Percentiles rank a stretch among this genome's conserved stretches.
These are phyloP conservation scores for Tylopilus sp. DNA, from an alignment of 768 basidiomycete species.

Conservation along the genomic window DNA sequence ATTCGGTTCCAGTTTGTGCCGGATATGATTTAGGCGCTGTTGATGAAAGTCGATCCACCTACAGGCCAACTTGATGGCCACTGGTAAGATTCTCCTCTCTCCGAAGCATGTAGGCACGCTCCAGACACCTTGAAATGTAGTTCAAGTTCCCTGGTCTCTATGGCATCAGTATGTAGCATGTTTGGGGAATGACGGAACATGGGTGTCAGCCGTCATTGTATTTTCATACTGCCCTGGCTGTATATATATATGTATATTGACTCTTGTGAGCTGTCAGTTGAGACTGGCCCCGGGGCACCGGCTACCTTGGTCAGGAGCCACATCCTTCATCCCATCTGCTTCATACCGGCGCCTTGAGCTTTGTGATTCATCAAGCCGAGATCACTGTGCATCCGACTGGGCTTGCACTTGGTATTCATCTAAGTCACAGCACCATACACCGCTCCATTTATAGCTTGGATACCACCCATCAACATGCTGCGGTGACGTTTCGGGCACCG, in stretches of 20 bases:
- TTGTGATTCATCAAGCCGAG: not conserved
- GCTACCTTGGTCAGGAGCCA: not conserved
- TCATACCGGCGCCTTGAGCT: not conserved
- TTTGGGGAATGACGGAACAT: no score
- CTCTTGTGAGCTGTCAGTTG: no score
- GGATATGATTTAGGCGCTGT: no score
- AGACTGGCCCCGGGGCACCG: not conserved
- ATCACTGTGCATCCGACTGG: constrained; percentile 2
- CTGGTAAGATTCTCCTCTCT: no score
- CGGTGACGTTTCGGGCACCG: constrained; percentile 9
- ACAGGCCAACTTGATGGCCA: no score
- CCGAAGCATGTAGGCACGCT: no score
- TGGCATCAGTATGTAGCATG: no score
- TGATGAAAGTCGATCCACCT: no score
- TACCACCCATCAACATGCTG: constrained; percentile 2
- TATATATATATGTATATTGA: no score
- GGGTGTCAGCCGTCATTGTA: no score
- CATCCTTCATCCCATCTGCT: not conserved
- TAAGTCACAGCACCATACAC: constrained; percentile 8
- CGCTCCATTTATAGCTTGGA: not conserved
- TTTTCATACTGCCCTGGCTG: no score
- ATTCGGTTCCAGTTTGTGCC: no score
- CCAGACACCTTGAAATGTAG: not conserved
- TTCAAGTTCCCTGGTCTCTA: not conserved
- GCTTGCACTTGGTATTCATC: not conserved